phyloP scores from a whole-genome alignment of 345 rosid genomes.

The Fremontodendron californicum region DNA sequence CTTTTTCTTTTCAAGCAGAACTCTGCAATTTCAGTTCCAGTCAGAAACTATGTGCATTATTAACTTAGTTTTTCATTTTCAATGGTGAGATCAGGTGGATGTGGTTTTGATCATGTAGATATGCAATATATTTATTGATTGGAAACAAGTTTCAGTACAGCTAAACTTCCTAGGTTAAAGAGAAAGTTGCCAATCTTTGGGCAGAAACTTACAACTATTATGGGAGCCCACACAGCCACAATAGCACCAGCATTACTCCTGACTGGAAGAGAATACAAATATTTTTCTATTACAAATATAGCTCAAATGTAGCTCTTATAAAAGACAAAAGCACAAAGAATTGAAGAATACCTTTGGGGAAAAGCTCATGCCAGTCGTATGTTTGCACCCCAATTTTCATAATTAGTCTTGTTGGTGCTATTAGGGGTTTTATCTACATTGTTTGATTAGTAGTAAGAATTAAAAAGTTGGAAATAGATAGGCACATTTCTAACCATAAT shows the following conservation, averaged over 20 bases:
- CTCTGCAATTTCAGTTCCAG: neutral
- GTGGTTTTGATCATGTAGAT: neutral
- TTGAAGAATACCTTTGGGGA: conserved; percentile 60
- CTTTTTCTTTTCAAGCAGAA: neutral
- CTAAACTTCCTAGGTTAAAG: neutral
- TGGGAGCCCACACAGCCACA: conserved; percentile 92
- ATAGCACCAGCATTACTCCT: conserved; percentile 88
- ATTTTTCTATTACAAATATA: conserved; percentile 10
- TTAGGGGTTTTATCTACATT: conserved; percentile 85
- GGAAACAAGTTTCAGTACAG: neutral
- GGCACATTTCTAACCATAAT: neutral
- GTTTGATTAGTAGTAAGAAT: conserved; percentile 13
- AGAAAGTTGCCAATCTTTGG: neutral
- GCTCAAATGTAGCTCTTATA: conserved; percentile 3
- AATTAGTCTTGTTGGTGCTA: conserved; percentile 73
- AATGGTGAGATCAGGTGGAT: neutral
- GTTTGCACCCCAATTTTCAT: conserved; percentile 62
- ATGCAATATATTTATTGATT: neutral
- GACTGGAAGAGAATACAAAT: conserved; percentile 39
- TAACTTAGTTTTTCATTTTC: neutral
- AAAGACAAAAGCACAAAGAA: conserved; percentile 5
- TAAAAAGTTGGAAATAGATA: neutral
- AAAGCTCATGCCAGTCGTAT: conserved; percentile 86
- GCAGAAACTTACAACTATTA: conserved; percentile 69
- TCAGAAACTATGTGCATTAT: neutral